Evolutionary conservation across 768 basidiomycete species (phyloP), one percentile per base, ranked within the genome.

Genomic region (Lactifluus volemus): DNA sequence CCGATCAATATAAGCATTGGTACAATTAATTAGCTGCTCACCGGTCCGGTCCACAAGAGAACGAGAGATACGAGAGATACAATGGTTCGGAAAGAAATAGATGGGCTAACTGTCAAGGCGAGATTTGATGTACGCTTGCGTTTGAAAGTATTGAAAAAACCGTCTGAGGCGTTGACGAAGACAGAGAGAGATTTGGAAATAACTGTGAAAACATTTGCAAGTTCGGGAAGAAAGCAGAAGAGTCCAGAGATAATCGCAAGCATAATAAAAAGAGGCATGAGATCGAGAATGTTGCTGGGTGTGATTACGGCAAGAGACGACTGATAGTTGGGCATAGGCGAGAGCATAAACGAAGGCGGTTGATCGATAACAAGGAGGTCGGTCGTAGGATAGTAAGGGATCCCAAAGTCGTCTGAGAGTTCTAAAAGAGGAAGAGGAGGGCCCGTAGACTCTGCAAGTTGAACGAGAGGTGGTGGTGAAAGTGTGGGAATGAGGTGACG

Each of bases 1-100:
- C 3, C 14, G 30, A 39, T 60, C 32, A 50, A 19, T 39, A 39
- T 14, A 8, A 9, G 32, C 41, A 3, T 7, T 12, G 3, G 19
- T 19, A 2, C 32, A 19, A 10, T 29, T 17, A 2, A 17, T 10
- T 19, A 6, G 21, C 10, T n/a, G 21, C 55, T 49, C 39, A 62
- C 61, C 30, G 51, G 55, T 53, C 51, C 51, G 15, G 44, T 57
- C 60, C 60, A 61, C 7, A 41, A 15, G 1, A 52, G 29, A 2
- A 48, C 10, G 4, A 60, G 11, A 4, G 50, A 61, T 5, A 38
- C 11, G 19, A 57, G 14, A 9, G 15, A 48, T 14, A 62, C 15
- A 4, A 49, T 2, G 17, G 36, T 47, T 21, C 38, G 19, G 14
- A 32, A 53, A 30, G n/a, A 45, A 29, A 29, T 4, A 38, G 34